Evolutionary conservation across 1,284 basidiomycete genomes (phyloP), one percentile per base, ranked within the genome.

Genomic region (Golubevia pallescens): DNA sequence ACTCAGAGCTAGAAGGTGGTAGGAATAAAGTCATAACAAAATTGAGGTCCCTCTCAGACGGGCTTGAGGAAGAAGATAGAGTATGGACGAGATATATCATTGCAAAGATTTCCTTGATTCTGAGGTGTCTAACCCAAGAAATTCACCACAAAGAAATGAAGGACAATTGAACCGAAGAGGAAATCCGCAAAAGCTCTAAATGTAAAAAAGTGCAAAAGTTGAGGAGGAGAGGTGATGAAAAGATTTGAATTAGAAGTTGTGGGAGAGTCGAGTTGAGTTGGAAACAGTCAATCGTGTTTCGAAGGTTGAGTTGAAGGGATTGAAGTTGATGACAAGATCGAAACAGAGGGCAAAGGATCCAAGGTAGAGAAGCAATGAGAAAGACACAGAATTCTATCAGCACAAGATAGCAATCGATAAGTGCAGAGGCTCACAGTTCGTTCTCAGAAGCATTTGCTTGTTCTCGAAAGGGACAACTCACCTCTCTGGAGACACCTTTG

Each of bases 101-200:
- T n/a, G n/a, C n/a, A n/a, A n/a, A n/a, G n/a, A n/a, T n/a, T n/a
- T n/a, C n/a, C n/a, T n/a, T n/a, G n/a, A n/a, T n/a, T n/a, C n/a
- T n/a, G n/a, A n/a, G n/a, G n/a, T n/a, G 52, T 67, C 88, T 86
- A 93, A 75, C 93, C 93, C 6, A 94, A 89, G 89, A 97, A 99
- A 87, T 97, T 98, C 89, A 92, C 97, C 63, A 97, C 95, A 86
- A 99, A 99, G 88, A 98, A 96, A 87, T 99, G 96, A 60, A 99
- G 88, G 55, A 98, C 91, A 69, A 99, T 91, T 0, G 94, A 96
- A 16, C 95, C 95, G 60, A 97, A 87, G 32, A 93, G 92, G 81
- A 97, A 99, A 85, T 99, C 97, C 56, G 93, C 95, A 81, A 99
- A 99, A 5, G 82, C 81, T 51, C 82, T 82, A 67, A 48, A 28